These are phyloP conservation scores for Trichoderma reesei DNA, from an alignment of 495 filamentous ascomycete genomes.

Conservation along the genomic window DNA sequence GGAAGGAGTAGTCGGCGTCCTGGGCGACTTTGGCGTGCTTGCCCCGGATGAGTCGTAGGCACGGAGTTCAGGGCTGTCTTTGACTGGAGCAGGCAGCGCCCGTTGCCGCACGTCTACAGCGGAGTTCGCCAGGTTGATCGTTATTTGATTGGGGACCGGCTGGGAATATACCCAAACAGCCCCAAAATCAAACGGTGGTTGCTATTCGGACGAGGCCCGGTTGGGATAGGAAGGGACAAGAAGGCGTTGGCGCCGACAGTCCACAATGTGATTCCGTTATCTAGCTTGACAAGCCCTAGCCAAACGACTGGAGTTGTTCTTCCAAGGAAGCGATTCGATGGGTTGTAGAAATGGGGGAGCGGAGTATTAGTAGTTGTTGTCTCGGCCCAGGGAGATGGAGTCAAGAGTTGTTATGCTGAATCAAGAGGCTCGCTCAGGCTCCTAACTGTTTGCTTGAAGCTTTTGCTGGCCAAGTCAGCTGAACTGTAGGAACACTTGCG, in stretches of 20 bases:
- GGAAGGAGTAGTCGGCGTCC: constrained; percentile 9
- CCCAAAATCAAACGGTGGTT: not conserved
- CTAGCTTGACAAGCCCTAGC: not conserved
- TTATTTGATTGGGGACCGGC: not conserved
- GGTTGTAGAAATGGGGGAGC: not conserved
- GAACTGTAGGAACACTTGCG: not conserved
- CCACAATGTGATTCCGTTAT: not conserved
- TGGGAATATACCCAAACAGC: constrained; percentile 11
- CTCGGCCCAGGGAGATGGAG: no score
- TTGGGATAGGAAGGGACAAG: not conserved
- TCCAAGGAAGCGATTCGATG: not conserved
- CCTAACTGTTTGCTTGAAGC: not conserved
- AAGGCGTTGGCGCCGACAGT: not conserved
- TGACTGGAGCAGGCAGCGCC: constrained; percentile 1
- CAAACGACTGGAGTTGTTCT: not conserved
- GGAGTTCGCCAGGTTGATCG: constrained; percentile 8
- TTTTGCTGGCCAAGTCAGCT: not conserved
- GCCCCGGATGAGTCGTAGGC: constrained; percentile 1
- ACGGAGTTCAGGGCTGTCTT: not conserved
- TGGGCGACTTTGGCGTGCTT: not conserved
- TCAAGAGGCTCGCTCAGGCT: not conserved
- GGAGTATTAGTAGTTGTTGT: not conserved
- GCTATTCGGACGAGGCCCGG: not conserved
- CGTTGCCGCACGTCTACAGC: constrained; percentile 8
- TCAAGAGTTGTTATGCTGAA: not conserved